Base-by-base conservation (phyloP, 2,329 filamentous ascomycete species). In the Aspergillus pseudotamarii region DNA sequence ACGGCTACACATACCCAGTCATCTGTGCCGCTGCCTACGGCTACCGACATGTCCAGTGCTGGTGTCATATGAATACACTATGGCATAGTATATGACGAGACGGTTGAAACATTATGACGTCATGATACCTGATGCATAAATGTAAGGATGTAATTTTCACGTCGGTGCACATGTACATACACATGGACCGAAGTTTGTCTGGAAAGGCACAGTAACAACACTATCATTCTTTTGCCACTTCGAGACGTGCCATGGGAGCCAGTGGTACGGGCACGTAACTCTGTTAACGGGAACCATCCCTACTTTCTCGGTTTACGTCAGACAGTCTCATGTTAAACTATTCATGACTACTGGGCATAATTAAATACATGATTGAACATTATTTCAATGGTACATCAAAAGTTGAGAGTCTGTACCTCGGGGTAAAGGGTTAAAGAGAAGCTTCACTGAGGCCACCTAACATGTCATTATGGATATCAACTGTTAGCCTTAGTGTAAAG, bases 1-100 rank as follows among this genome's bases (percentile, higher is more conserved):
- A 72, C 66, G 56, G 81, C 82, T 45, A 83, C 79, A 4, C 83
- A 83, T 68, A 80, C 81, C 5, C 78, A 84, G 68, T 67, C 73
- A 6, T 79, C 69, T 59, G 75, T 79, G 48, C 68, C 78, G 8
- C 64, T 80, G 66, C 73, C 78, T 6, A 61, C 68, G 4, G 23
- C 61, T 9, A 69, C 48, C 26, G 19, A 28, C 16, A 51, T 69
- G 30, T 48, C 66, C n/a, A 62, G 66, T 45, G 48, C 45, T 14
- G 46, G 21, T 4, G 28, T 21, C 9, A 10, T 23, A 46, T 41
- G 21, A 30, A 11, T 45, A 11, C 16, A 16, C 12, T 51, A 10
- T 26, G n/a, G 57, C 5, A 28, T 48, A 16, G 43, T 12, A 23
- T 16, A 16, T 36, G 34, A 36, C 34, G 14, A 26, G 21, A 41